These are phyloP conservation scores for Conringia planisiliqua DNA, from an alignment of 345 rosid genomes.

Conservation along the genomic window DNA sequence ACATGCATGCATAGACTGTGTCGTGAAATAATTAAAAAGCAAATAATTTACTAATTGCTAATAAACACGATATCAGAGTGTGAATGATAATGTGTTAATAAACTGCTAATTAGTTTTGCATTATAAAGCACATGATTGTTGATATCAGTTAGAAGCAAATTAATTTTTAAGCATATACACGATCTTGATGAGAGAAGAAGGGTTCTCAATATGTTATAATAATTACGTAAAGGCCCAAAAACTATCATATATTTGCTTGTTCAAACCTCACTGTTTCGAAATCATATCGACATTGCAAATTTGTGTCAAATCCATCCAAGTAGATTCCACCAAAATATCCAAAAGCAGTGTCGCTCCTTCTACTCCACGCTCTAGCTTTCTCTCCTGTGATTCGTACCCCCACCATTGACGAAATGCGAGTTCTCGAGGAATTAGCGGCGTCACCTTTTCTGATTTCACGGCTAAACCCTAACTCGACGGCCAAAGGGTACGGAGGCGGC, in stretches of 20 bases:
- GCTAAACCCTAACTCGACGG: conserved; percentile 37
- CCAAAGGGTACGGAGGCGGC: conserved; percentile 8
- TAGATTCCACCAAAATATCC: neutral
- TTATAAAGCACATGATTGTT: neutral
- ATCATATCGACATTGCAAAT: neutral
- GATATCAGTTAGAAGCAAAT: neutral
- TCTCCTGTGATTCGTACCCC: neutral
- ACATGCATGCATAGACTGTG: no score
- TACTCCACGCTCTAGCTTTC: neutral
- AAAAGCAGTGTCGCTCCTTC: neutral
- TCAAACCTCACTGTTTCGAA: neutral
- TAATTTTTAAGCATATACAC: no score
- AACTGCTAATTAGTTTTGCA: neutral
- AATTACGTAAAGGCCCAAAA: neutral
- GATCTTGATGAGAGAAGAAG: neutral
- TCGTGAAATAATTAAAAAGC: no score
- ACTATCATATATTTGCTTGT: neutral
- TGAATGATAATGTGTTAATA: no score
- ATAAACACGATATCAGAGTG: no score
- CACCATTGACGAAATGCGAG: conserved; percentile 26
- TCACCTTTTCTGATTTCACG: conserved; percentile 35
- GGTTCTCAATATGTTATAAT: neutral
- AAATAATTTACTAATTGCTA: no score
- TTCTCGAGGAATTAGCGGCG: conserved; percentile 22
- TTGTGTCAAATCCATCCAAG: neutral